Conservation (phyloP, 805 yeast species). For the Yamadazyma ubonensis region DNA sequence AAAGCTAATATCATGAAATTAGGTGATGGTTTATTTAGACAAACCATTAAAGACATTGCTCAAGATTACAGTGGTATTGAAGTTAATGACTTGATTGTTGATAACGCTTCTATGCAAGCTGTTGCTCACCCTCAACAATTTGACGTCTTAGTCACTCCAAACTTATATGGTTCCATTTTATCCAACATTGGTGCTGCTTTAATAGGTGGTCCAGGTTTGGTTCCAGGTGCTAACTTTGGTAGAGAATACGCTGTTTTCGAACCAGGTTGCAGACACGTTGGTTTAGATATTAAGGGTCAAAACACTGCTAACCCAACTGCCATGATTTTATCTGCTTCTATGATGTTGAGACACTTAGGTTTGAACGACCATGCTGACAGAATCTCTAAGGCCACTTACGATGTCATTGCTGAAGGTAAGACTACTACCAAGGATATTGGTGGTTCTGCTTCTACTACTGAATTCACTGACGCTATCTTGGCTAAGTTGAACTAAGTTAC, state of each 20-base stretch:
- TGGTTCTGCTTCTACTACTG: conserved; percentile 85
- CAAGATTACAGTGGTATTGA: conserved; percentile 81
- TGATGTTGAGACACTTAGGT: conserved; percentile 95
- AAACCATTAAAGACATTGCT: conserved; percentile 82
- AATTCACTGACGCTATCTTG: conserved; percentile 90
- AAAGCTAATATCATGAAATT: conserved; percentile 99
- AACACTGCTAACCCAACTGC: conserved; percentile 98
- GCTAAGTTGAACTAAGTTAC: conserved; percentile 50
- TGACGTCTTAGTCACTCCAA: conserved; percentile 96
- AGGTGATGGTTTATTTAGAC: conserved; percentile 97
- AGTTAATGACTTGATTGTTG: conserved; percentile 93
- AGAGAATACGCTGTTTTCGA: conserved; percentile 97
- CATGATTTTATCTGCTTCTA: conserved; percentile 85
- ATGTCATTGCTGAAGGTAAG: conserved; percentile 85
- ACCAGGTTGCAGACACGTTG: conserved; percentile 99
- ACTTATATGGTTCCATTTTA: conserved; percentile 95
- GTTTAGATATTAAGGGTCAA: conserved; percentile 92
- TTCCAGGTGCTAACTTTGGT: conserved; percentile 98
- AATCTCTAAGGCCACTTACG: conserved; percentile 85
- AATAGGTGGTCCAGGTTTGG: conserved; percentile 97
- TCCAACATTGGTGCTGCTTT: conserved; percentile 97
- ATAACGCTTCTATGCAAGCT: conserved; percentile 99
- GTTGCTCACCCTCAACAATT: conserved; percentile 98
- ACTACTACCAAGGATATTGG: conserved; percentile 87
- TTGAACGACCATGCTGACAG: conserved; percentile 80